phyloP scores from a whole-genome alignment of 1,284 basidiomycete species.

The Irpex rosettiformis region DNA sequence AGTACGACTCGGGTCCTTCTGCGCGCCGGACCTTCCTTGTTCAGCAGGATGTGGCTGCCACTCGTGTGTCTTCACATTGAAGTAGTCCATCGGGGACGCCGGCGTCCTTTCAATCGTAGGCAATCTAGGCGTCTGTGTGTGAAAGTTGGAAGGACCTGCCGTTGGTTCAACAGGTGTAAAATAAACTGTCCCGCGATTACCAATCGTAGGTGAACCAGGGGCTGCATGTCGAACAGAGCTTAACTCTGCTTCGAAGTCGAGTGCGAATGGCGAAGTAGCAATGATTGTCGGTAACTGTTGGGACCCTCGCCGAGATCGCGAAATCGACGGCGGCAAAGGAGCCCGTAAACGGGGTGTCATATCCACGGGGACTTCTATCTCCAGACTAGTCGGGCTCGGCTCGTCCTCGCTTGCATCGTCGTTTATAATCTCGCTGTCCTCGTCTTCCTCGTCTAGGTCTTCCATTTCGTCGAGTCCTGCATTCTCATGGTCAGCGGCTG shows the following conservation, averaged over 20 bases:
- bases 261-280: conserved; percentile 20
- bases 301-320: conserved; percentile 14
- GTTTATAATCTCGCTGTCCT: conserved; percentile 25
- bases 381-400: conserved; percentile 21
- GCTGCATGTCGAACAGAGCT: background rate
- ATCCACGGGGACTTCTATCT: conserved; percentile 21
- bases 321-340: conserved; percentile 16
- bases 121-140: conserved; percentile 1
- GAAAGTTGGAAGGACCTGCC: background rate
- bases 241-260: conserved; percentile 12
- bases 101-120: conserved; percentile 14
- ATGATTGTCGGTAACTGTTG: conserved; percentile 19
- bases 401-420: conserved; percentile 29
- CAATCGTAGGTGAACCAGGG: conserved; percentile 6
- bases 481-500: conserved; percentile 36
- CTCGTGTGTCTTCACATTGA: conserved; percentile 16
- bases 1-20: conserved; percentile 19
- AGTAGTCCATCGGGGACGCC: conserved; percentile 25
- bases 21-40: background rate
- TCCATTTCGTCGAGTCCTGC: conserved; percentile 35
- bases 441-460: conserved; percentile 34
- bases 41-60: background rate
- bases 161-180: conserved; percentile 19
- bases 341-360: conserved; percentile 10
- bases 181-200: conserved; percentile 16